Percentiles rank a stretch among this genome's conserved stretches.
These are phyloP conservation scores for Cytospora chrysosperma DNA, from an alignment of 2,329 filamentous ascomycete species.

Conservation along the genomic window DNA sequence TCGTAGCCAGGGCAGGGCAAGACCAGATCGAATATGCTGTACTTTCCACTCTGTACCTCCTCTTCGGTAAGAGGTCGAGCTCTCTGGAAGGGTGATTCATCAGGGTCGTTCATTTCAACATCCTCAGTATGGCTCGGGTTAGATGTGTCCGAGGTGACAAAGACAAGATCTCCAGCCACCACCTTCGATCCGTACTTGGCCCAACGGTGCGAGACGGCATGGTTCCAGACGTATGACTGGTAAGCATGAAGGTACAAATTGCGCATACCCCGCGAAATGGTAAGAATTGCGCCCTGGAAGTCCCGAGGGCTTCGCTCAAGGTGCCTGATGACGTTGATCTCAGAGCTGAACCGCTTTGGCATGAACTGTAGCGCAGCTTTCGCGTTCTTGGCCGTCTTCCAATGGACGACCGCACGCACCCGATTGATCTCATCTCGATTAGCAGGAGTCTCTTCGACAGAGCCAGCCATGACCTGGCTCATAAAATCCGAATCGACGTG, in stretches of 20 bases:
- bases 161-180: conserved; percentile 80
- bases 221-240: conserved; percentile 94
- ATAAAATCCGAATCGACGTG: conserved; percentile 66
- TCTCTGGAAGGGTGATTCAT: conserved; percentile 46
- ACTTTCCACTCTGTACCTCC: conserved; percentile 76
- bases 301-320: conserved; percentile 64
- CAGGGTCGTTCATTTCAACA: conserved; percentile 56
- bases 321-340: conserved; percentile 75
- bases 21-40: conserved; percentile 83
- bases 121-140: conserved; percentile 52
- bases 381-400: conserved; percentile 60
- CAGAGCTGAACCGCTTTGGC: conserved; percentile 79
- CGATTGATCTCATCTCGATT: conserved; percentile 76
- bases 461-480: conserved; percentile 48
- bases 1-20: conserved; percentile 92
- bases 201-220: conserved; percentile 78
- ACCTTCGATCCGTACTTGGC: conserved; percentile 69
- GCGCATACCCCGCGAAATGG: conserved; percentile 77
- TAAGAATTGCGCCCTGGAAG: conserved; percentile 75
- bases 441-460: conserved; percentile 46
- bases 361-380: conserved; percentile 64
- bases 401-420: conserved; percentile 74
- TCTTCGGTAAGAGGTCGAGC: conserved; percentile 72
- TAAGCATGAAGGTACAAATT: conserved; percentile 98
- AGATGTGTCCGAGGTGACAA: conserved; percentile 44